phyloP scores from a whole-genome alignment of 768 basidiomycete genomes.

The Lentinula sp. region DNA sequence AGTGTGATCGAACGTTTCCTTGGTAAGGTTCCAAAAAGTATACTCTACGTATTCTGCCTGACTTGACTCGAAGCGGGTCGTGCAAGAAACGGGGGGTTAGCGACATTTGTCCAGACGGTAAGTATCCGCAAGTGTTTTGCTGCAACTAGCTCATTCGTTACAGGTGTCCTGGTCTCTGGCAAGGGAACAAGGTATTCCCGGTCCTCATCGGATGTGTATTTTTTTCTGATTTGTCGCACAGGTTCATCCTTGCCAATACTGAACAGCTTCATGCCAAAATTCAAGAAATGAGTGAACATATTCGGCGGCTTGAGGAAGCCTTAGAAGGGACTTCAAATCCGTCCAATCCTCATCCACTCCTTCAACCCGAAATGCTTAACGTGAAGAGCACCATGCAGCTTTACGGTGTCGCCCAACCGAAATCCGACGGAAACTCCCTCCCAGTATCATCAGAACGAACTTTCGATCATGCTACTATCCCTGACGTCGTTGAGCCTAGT shows the following conservation, averaged over 20 bases:
- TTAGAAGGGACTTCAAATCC: slow-evolving; percentile 27
- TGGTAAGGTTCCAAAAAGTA: slow-evolving; percentile 31
- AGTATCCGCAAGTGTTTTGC: slow-evolving; percentile 1
- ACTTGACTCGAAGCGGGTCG: slow-evolving; percentile 4
- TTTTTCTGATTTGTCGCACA: slow-evolving; percentile 10
- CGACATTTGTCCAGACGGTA: slow-evolving; percentile 62
- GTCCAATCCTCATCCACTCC: slow-evolving; percentile 50
- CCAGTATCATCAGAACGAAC: not conserved
- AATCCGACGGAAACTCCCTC: not conserved
- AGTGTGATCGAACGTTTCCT: slow-evolving; percentile 50
- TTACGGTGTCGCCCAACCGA: slow-evolving; percentile 29
- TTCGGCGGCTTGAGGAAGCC: slow-evolving; percentile 56
- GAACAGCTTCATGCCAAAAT: slow-evolving; percentile 62
- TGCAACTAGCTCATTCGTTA: not conserved
- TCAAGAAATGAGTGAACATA: slow-evolving; percentile 61
- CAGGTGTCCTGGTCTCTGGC: slow-evolving; percentile 60
- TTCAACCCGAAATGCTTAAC: slow-evolving; percentile 39
- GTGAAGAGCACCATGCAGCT: slow-evolving; percentile 54
- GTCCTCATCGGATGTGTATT: slow-evolving; percentile 4
- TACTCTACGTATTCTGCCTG: not conserved
- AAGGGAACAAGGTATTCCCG: slow-evolving; percentile 46
- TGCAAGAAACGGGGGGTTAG: slow-evolving; percentile 56
- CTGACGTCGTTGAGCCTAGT: not conserved
- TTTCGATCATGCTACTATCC: not conserved
- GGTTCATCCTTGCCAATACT: slow-evolving; percentile 61